phyloP scores from a whole-genome alignment of 805 yeast species.

The Blastobotrys mokoenaii region DNA sequence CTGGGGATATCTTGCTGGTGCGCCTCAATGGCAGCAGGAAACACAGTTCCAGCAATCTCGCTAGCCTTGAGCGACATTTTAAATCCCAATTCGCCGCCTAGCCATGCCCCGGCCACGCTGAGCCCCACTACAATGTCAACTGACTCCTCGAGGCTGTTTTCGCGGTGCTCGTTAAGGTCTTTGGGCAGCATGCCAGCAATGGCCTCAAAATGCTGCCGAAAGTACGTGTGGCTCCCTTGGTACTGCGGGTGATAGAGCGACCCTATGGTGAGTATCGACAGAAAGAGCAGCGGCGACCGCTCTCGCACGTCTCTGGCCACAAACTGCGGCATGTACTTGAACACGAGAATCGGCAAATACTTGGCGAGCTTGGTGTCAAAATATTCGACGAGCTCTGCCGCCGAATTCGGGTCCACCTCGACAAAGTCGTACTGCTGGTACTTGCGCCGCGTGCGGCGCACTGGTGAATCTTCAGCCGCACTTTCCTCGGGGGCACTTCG shows the following conservation, averaged over 20 bases:
- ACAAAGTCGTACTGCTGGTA: not conserved
- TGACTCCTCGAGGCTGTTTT: conserved; percentile 1
- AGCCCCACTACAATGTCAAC: conserved; percentile 12
- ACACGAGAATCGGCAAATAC: conserved; percentile 16
- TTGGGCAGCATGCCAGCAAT: conserved; percentile 2
- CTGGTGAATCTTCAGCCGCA: not conserved
- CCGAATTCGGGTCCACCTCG: not conserved
- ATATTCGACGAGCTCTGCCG: conserved; percentile 12
- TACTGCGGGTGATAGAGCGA: conserved; percentile 14
- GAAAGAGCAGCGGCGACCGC: conserved; percentile 12
- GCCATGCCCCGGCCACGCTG: conserved; percentile 17
- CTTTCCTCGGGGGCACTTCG: not conserved
- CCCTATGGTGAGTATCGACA: conserved; percentile 15
- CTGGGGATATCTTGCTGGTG: not conserved
- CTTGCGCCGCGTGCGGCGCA: not conserved
- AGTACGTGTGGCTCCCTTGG: conserved; percentile 9
- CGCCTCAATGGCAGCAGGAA: conserved; percentile 7
- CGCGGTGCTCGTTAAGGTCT: not conserved
- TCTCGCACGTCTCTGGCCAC: conserved; percentile 1
- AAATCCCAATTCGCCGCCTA: conserved; percentile 20
- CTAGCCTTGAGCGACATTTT: conserved; percentile 13
- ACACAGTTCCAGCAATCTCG: conserved; percentile 11
- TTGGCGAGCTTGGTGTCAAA: conserved; percentile 13
- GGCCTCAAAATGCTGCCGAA: conserved; percentile 9
- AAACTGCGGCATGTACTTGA: conserved; percentile 14